These are phyloP conservation scores for Wickerhamiella alocasiicola DNA, from an alignment of 805 yeast genomes.

Conservation along the genomic window DNA sequence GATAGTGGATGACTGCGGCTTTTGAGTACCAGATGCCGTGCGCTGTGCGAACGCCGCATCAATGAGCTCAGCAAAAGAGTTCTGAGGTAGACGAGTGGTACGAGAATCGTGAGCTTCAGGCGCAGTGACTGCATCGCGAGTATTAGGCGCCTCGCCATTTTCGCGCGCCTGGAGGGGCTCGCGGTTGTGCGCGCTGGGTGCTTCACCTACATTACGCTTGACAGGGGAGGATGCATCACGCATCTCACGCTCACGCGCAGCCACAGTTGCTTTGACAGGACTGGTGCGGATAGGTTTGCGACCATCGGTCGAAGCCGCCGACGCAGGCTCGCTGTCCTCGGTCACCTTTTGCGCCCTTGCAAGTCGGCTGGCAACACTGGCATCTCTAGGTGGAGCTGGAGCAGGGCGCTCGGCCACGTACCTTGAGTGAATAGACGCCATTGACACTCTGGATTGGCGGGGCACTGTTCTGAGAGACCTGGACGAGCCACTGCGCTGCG, in stretches of 20 bases:
- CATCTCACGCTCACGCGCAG: background rate
- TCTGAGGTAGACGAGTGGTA: background rate
- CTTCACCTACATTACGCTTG: background rate
- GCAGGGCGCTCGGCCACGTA: conserved; percentile 9
- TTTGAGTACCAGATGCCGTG: conserved; percentile 5
- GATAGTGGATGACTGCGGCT: conserved; percentile 5
- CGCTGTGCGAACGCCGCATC: conserved; percentile 21
- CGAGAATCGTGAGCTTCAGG: background rate
- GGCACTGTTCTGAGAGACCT: conserved; percentile 9
- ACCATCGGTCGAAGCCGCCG: background rate
- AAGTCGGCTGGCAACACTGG: background rate
- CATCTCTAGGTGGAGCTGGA: conserved; percentile 2
- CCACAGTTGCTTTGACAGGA: background rate
- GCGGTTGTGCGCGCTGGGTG: background rate
- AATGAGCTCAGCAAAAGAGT: conserved; percentile 23
- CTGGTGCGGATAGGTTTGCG: background rate
- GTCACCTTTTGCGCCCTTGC: background rate
- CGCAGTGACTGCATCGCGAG: background rate
- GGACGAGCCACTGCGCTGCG: conserved; percentile 7
- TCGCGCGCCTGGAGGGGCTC: background rate
- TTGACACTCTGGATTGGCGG: conserved; percentile 4
- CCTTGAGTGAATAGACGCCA: conserved; percentile 9
- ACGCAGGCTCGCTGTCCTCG: background rate
- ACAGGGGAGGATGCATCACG: background rate
- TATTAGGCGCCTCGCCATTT: background rate